Conservation (phyloP, 163 green algal genomes). For the Volvox carteri region DNA sequence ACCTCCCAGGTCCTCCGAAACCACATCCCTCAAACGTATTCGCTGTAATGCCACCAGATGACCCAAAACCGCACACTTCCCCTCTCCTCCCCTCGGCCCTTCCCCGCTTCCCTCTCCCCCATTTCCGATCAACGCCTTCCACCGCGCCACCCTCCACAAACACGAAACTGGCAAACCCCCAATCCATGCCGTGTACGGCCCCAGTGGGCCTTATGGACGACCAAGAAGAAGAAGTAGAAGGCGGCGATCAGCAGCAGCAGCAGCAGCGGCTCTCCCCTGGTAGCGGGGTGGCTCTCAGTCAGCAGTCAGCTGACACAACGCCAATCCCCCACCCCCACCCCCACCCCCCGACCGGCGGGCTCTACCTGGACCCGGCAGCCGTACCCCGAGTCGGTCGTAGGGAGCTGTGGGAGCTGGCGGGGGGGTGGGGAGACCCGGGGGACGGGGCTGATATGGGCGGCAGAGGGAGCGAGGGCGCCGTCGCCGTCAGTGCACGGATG, state of each 20-base stretch:
- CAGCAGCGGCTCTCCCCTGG: too few relatives aligned
- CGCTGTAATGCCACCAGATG: neutral
- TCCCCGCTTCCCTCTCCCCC: too few relatives aligned
- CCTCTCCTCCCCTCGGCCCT: too few relatives aligned
- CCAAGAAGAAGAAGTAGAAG: neutral
- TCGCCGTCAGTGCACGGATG: neutral
- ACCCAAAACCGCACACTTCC: neutral
- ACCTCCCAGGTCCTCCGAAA: too few relatives aligned
- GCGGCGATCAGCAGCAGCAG: too few relatives aligned
- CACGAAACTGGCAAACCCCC: neutral
- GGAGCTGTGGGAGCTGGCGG: conserved; percentile 18
- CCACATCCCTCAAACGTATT: neutral
- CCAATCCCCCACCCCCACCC: neutral
- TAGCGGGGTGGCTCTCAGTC: neutral
- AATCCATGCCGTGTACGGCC: neutral
- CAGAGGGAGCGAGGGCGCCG: neutral
- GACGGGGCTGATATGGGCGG: neutral
- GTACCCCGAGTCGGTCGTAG: neutral
- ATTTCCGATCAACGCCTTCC: neutral
- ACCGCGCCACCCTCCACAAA: neutral
- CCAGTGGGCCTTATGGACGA: conserved; percentile 27
- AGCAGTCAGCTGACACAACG: neutral
- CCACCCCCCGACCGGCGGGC: neutral
- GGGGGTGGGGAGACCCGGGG: neutral
- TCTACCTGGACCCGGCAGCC: conserved; percentile 20